Base-by-base conservation (phyloP, 2,329 filamentous ascomycete genomes). In the Fusarium sp. region DNA sequence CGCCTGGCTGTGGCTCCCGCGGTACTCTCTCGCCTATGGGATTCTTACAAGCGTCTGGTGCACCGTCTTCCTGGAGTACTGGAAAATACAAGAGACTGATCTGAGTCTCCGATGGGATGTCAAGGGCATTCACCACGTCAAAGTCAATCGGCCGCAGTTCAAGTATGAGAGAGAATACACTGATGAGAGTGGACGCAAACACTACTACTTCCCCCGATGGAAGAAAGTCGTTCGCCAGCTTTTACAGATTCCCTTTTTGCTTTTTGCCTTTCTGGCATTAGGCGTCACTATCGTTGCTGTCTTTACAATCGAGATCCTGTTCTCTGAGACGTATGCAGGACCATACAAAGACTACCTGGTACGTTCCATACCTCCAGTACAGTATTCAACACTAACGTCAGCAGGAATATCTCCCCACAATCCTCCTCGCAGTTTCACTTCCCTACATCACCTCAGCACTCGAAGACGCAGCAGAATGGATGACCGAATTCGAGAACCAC, bases 401-500 rank as follows among this genome's bases (percentile, higher is more conserved):
- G 4, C 2, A 90, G 89, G 86, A 91, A 70, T 93, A 92, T 74
- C 80, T 93, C 1, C 92, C 91, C 0, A 93, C 91, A 0, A 84
- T 91, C 22, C 81, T 93, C 3, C 84, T 93, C 7, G 92, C 90
- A 1, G 84, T 89, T 1, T 83, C 85, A 3, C 80, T 92, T 20
- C 91, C 92, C 0, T 84, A 90, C 35, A 86, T 93, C 46, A 88
- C 83, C 24, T 85, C 85, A 0, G 81, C 86, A 6, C 81, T 94
- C 1, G 91, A 90, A 28, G 80, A 81, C 5, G 82, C 90, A 33
- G 91, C 91, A 1, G 87, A 84, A 1, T 79, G 79, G 19, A 80
- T 94, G 35, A 92, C 88, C 13, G 82, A 91, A 17, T 92, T 87
- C 70, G 92, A 94, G 74, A 94, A 94, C 75, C 92, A 93, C 75